Base-by-base conservation (phyloP, 352 stramenopile genomes). In the Albugo candida region DNA sequence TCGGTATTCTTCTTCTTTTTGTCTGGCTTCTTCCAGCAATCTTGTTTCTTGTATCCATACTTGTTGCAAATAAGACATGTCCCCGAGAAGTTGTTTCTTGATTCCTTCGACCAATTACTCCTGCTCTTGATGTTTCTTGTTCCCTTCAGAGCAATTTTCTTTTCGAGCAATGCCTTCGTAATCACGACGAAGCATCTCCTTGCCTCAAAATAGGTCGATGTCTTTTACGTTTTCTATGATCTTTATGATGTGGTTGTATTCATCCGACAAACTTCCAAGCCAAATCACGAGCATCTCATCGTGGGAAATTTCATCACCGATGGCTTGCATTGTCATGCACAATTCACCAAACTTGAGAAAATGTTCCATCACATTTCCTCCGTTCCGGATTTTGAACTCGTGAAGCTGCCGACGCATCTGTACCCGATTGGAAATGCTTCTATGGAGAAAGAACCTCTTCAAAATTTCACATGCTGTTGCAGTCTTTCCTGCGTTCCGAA, bases 301-400 rank as follows among this genome's bases (percentile, higher is more conserved):
- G 0, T 20, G n/a, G n/a, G n/a, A n/a, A n/a, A n/a, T n/a, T n/a
- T 19, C 1, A 53, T 2, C 51, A 37, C 55, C 42, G 5, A 52
- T 49, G 13, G 47, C 52, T 5, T n/a, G 48, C 2, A 62, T 16
- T 4, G 38, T 17, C 13, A 58, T 27, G 16, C 52, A 59, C 21
- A 63, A 38, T 24, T 63, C 48, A 4, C 58, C 42, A 16, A 62
- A 59, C 13, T 17, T 13, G 17, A 63, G 8, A 40, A 63, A 17
- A 18, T 59, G 48, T n/a, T 59, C 34, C 39, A 63, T 59, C 18
- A 55, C 19, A 19, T 60, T 17, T 8, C 19, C 45, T 10, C 8
- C 38, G 3, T 43, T 24, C 20, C 8, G 3, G 3, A 43, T 19
- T 24, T 43, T 24, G 8, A 63, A 63, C 10, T 57, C 56, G 6